Evolutionary conservation across 2,329 filamentous ascomycete genomes (phyloP).

Genomic region (Fusarium decemcellulare): DNA sequence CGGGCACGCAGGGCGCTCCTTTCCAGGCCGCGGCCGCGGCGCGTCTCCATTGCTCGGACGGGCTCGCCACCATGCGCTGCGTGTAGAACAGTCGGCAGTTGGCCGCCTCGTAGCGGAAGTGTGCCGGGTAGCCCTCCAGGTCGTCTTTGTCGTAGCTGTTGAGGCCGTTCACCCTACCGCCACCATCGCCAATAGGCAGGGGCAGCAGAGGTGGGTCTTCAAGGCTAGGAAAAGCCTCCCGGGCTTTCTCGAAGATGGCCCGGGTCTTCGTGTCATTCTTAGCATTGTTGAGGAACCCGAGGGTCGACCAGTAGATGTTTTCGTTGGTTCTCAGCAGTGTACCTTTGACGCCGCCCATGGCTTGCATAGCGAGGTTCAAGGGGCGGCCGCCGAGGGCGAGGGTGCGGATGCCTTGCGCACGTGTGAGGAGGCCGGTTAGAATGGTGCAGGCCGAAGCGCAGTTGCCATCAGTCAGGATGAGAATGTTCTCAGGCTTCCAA

Average conservation of each 20-base stretch:
- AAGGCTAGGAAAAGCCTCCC: slow-evolving; percentile 30
- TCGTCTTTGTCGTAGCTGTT: slow-evolving; percentile 41
- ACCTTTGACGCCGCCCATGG: slow-evolving; percentile 76
- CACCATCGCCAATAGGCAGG: slow-evolving; percentile 53
- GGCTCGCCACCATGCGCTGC: slow-evolving; percentile 64
- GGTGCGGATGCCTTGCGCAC: slow-evolving; percentile 52
- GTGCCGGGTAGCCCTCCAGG: slow-evolving; percentile 51
- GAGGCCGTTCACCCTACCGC: slow-evolving; percentile 39
- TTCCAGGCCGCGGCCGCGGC: slow-evolving; percentile 37
- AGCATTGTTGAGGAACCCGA: slow-evolving; percentile 18
- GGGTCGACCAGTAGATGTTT: too few relatives aligned
- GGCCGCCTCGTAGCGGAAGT: slow-evolving; percentile 73
- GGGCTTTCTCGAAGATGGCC: slow-evolving; percentile 20
- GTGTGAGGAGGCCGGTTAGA: slow-evolving; percentile 46
- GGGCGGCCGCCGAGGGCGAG: slow-evolving; percentile 74
- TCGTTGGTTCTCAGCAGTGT: slow-evolving; percentile 42
- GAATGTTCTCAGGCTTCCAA: slow-evolving; percentile 45
- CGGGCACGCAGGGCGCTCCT: slow-evolving; percentile 32
- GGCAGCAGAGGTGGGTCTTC: slow-evolving; percentile 35
- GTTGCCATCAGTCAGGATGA: slow-evolving; percentile 42
- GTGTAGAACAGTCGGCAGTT: slow-evolving; percentile 75
- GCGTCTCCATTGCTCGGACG: slow-evolving; percentile 65
- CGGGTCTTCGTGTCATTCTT: slow-evolving; percentile 20
- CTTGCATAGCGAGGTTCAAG: slow-evolving; percentile 68
- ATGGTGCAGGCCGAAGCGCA: slow-evolving; percentile 45